phyloP scores from a whole-genome alignment of 495 filamentous ascomycete species.

The Glonium stellatum region DNA sequence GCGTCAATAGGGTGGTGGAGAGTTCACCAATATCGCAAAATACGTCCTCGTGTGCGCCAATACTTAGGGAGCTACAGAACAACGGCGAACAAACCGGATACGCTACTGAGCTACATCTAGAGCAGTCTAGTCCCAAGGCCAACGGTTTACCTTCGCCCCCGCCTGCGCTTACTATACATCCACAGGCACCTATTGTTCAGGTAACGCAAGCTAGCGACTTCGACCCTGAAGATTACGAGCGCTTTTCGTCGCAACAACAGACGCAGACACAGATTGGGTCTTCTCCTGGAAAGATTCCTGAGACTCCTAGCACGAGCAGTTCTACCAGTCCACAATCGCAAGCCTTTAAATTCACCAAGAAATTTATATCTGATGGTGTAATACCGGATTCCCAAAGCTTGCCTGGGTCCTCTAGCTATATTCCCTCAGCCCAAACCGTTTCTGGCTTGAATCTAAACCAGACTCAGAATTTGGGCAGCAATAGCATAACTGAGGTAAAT shows the following conservation, averaged over 20 bases:
- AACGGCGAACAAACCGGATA: not conserved
- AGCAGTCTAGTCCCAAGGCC: not conserved
- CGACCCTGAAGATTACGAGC: not conserved
- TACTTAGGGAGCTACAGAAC: not conserved
- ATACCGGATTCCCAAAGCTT: conserved; percentile 1
- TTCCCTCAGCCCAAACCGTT: not conserved
- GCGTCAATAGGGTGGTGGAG: not conserved
- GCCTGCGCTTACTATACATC: not conserved
- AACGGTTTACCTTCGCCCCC: not conserved
- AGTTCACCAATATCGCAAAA: not conserved
- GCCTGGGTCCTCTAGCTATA: conserved; percentile 4
- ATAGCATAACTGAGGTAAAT: not conserved
- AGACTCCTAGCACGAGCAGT: not conserved
- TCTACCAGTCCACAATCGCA: not conserved
- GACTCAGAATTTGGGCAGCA: not conserved
- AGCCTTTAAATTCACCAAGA: not conserved
- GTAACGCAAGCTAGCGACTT: not conserved
- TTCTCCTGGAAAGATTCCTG: not conserved
- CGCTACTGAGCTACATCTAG: not conserved
- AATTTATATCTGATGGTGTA: not conserved
- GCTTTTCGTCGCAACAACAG: not conserved
- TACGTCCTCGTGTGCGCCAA: not conserved
- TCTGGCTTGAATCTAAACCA: not conserved
- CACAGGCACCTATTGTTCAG: not conserved
- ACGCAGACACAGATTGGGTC: not conserved